These are phyloP conservation scores for Magnaporthales sp. DNA, from an alignment of 2,329 filamentous ascomycete genomes.

Conservation along the genomic window DNA sequence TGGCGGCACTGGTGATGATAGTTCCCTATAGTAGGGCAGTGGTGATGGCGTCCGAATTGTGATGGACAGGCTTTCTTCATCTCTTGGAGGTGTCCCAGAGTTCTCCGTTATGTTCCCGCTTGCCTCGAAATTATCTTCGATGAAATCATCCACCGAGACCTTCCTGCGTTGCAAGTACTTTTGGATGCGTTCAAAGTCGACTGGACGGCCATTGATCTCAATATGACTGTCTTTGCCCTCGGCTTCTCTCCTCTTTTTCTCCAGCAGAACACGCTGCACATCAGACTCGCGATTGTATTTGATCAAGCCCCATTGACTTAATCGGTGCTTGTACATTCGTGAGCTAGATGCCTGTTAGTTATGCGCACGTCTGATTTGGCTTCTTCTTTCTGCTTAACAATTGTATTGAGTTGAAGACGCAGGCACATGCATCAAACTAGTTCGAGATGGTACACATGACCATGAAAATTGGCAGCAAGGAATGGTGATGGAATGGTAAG, in stretches of 20 bases:
- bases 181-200: conserved; percentile 4
- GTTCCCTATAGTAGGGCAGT: not conserved
- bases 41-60: not conserved
- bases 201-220: conserved; percentile 5
- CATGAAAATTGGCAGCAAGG: not conserved
- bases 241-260: conserved; percentile 3
- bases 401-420: not conserved
- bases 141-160: not conserved
- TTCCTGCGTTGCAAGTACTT: conserved; percentile 1
- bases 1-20: not conserved
- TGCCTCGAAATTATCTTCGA: not conserved
- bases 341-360: not conserved
- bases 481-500: not conserved
- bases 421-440: no score
- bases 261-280: not conserved
- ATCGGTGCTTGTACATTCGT: conserved; percentile 6
- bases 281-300: conserved; percentile 6
- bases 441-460: not conserved
- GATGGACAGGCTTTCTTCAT: not conserved
- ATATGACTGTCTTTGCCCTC: conserved; percentile 2
- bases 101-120: not conserved
- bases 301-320: conserved; percentile 5
- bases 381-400: not conserved
- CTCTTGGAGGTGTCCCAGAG: not conserved
- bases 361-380: not conserved